phyloP scores from a whole-genome alignment of 2,329 filamentous ascomycete genomes.

The Rutstroemia sydowiana region DNA sequence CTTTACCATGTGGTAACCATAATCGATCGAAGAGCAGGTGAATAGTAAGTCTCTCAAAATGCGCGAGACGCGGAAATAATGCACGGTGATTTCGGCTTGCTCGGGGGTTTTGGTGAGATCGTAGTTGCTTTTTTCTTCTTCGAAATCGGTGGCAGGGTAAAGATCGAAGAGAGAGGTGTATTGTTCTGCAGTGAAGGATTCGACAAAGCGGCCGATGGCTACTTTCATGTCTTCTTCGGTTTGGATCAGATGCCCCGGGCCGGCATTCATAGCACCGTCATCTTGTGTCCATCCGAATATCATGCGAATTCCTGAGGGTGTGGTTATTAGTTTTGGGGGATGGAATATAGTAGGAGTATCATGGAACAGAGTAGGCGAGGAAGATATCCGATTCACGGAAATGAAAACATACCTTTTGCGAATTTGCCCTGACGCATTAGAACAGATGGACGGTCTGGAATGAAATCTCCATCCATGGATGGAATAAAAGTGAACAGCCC shows the following conservation, averaged over 20 bases:
- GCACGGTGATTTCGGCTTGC: background rate
- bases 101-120: background rate
- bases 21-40: slow-evolving; percentile 4
- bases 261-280: slow-evolving; percentile 7
- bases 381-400: background rate
- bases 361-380: background rate
- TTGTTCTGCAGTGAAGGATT: background rate
- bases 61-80: background rate
- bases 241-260: background rate
- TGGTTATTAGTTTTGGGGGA: background rate
- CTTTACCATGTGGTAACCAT: slow-evolving; percentile 1
- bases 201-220: background rate
- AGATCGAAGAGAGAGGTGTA: background rate
- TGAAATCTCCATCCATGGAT: slow-evolving; percentile 2
- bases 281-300: slow-evolving; percentile 7
- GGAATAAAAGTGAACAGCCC: slow-evolving; percentile 7
- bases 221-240: background rate
- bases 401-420: background rate
- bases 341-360: too few species aligned
- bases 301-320: background rate
- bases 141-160: background rate
- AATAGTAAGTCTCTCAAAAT: background rate
- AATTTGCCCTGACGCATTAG: background rate
- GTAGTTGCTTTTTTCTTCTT: background rate
- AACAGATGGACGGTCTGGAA: background rate